Conservation (phyloP, 768 basidiomycete species). For the Mycena chlorophos region DNA sequence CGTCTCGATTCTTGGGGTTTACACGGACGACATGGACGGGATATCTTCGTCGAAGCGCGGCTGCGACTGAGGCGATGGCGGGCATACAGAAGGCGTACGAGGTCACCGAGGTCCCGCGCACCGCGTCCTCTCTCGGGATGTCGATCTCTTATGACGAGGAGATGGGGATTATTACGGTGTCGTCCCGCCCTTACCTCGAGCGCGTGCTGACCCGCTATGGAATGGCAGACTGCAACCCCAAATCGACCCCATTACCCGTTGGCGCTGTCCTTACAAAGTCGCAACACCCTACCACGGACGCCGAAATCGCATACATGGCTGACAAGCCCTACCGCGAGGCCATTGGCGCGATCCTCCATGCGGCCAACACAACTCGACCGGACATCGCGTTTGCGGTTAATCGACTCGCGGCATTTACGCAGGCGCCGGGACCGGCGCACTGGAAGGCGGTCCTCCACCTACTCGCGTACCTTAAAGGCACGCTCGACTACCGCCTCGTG, state of each 20-base stretch:
- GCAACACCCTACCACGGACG: slow-evolving; percentile 7
- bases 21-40: slow-evolving; percentile 11
- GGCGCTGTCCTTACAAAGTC: slow-evolving; percentile 17
- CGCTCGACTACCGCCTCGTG: slow-evolving; percentile 25
- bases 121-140: slow-evolving; percentile 24
- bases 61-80: slow-evolving; percentile 8
- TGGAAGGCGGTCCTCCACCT: slow-evolving; percentile 41
- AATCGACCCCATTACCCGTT: slow-evolving; percentile 29
- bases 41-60: slow-evolving; percentile 1
- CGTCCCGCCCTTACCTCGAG: slow-evolving; percentile 20
- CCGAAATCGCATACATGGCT: slow-evolving; percentile 24
- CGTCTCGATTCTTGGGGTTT: slow-evolving; percentile 11
- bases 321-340: slow-evolving; percentile 29
- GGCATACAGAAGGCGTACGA: slow-evolving; percentile 19
- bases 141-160: slow-evolving; percentile 12
- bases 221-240: slow-evolving; percentile 25
- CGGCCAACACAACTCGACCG: slow-evolving; percentile 27
- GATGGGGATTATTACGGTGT: slow-evolving; percentile 22
- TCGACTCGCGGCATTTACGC: slow-evolving; percentile 23
- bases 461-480: slow-evolving; percentile 37
- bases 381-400: slow-evolving; percentile 29
- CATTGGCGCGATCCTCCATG: slow-evolving; percentile 27
- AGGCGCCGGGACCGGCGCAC: slow-evolving; percentile 32
- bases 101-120: slow-evolving; percentile 23
- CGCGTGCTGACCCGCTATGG: slow-evolving; percentile 23